Conservation (phyloP, 306 rosid species). For the Datisca glomerata region DNA sequence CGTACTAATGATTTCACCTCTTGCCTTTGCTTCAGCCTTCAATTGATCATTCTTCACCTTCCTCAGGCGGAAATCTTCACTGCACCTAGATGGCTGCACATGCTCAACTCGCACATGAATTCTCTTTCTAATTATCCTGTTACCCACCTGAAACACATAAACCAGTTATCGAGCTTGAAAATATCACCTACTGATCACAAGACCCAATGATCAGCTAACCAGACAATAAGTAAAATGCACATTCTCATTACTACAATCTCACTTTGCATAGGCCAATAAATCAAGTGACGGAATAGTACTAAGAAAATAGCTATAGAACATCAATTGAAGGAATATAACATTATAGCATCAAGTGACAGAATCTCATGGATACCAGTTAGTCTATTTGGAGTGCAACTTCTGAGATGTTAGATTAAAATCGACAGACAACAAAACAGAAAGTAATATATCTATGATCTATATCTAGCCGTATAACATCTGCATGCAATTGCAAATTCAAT, state of each 20-base stretch:
- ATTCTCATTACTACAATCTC: no score
- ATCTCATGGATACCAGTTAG: no score
- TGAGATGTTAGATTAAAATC: no score
- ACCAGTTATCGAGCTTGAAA: background rate
- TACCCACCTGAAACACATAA: conserved; percentile 4
- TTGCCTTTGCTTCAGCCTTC: conserved; percentile 16
- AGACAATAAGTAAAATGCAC: background rate
- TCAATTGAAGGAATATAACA: background rate
- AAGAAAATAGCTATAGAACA: background rate
- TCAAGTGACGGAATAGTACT: background rate
- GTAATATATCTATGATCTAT: no score
- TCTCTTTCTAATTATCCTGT: conserved; percentile 15
- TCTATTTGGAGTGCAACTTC: no score
- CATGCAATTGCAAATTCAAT: no score
- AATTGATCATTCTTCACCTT: conserved; percentile 10
- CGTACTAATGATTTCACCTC: conserved; percentile 9
- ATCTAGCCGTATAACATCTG: no score
- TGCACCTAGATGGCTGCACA: conserved; percentile 8
- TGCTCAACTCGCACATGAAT: conserved; percentile 20
- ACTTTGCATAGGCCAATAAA: no score
- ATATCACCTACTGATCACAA: background rate
- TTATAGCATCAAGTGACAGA: no score
- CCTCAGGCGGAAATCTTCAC: conserved; percentile 9
- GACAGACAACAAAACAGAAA: no score
- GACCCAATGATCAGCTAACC: background rate